Evolutionary conservation across 495 filamentous ascomycete species (phyloP).

Genomic region (Xylaria grammica): DNA sequence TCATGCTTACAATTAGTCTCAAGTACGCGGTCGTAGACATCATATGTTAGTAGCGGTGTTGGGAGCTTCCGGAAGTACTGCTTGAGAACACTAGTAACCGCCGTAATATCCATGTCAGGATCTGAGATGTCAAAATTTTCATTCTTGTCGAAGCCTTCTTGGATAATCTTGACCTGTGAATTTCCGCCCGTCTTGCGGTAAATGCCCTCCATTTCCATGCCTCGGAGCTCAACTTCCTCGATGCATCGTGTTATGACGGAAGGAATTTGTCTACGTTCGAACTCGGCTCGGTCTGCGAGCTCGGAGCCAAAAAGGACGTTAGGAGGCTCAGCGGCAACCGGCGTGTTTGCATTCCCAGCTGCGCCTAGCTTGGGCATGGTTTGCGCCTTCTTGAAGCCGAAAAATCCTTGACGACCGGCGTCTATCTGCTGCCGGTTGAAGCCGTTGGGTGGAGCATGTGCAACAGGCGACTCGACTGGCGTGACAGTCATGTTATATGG

Average conservation of each 20-base stretch:
- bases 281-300: conserved; percentile 82
- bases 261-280: conserved; percentile 88
- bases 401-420: conserved; percentile 70
- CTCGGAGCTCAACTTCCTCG: conserved; percentile 93
- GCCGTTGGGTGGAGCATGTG: conserved; percentile 30
- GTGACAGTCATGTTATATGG: conserved; percentile 65
- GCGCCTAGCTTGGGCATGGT: conserved; percentile 56
- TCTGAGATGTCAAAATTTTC: conserved; percentile 91
- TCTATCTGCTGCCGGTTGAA: conserved; percentile 52
- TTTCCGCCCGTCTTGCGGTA: conserved; percentile 96
- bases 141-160: conserved; percentile 85
- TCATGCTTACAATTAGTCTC: conserved; percentile 68
- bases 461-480: conserved; percentile 51
- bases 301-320: conserved; percentile 88
- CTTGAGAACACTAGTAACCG: conserved; percentile 93
- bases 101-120: conserved; percentile 91
- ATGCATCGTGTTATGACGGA: conserved; percentile 92
- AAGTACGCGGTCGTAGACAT: conserved; percentile 87
- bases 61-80: conserved; percentile 97
- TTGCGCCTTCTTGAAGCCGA: conserved; percentile 67
- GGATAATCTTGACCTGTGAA: conserved; percentile 82
- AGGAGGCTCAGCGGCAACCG: conserved; percentile 60
- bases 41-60: conserved; percentile 87
- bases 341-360: conserved; percentile 56
- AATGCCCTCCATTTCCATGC: conserved; percentile 97